phyloP scores from a whole-genome alignment of 1,139 yeast genomes.

The Sugiyamaella sp. region DNA sequence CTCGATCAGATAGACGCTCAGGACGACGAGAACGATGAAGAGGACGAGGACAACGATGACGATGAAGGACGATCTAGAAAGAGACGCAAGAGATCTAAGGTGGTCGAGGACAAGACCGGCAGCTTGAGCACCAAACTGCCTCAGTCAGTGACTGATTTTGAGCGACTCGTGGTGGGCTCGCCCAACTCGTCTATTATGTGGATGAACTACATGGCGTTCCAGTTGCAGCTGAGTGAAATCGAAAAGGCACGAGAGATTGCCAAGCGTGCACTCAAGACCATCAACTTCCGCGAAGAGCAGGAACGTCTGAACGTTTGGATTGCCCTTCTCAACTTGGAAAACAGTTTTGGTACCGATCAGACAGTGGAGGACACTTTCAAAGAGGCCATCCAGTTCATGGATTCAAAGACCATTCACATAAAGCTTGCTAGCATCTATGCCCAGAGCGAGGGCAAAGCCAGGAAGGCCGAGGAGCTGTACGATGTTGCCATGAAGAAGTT shows the following conservation, averaged over 20 bases:
- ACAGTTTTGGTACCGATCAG: conserved; percentile 87
- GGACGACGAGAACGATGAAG: conserved; percentile 57
- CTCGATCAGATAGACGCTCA: conserved; percentile 62
- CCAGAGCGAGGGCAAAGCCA: conserved; percentile 65
- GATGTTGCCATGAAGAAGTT: conserved; percentile 76
- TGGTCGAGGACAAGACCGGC: conserved; percentile 79
- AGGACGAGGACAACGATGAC: conserved; percentile 42
- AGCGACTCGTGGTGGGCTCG: conserved; percentile 83
- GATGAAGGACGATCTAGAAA: conserved; percentile 44
- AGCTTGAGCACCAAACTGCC: conserved; percentile 85
- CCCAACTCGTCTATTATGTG: conserved; percentile 93
- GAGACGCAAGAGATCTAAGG: conserved; percentile 47
- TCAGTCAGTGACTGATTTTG: conserved; percentile 88
- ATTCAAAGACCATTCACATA: conserved; percentile 75
- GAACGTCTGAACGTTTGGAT: conserved; percentile 96
- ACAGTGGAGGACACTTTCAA: conserved; percentile 77
- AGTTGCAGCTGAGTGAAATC: conserved; percentile 87
- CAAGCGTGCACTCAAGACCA: conserved; percentile 87
- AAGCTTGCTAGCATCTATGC: conserved; percentile 75
- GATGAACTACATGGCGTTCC: conserved; percentile 99
- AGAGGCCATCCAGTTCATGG: conserved; percentile 90
- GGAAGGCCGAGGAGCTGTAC: conserved; percentile 70
- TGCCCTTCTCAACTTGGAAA: conserved; percentile 90
- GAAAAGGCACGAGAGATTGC: conserved; percentile 95
- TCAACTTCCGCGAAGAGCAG: conserved; percentile 87